Percentiles rank a stretch among this genome's conserved stretches.
phyloP scores from a whole-genome alignment of 495 filamentous ascomycete genomes.

The Aspergillus coremiiformis region DNA sequence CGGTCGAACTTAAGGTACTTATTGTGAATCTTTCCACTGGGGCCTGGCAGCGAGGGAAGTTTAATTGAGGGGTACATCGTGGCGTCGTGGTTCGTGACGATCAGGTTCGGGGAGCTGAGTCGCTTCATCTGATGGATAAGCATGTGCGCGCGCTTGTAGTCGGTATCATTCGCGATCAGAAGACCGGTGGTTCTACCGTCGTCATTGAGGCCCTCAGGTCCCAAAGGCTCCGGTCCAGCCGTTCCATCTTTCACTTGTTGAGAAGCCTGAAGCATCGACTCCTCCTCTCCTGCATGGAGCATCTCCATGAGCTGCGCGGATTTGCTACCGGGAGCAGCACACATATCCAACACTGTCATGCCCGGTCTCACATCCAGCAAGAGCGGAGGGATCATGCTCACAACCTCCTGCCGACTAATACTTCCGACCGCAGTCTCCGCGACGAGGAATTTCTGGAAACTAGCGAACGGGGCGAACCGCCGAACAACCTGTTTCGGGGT shows the following conservation, averaged over 20 bases:
- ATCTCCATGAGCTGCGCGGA: constrained; percentile 91
- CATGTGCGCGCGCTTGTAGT: constrained; percentile 94
- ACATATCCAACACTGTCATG: constrained; percentile 90
- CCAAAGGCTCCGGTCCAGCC: constrained; percentile 41
- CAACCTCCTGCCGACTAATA: constrained; percentile 91
- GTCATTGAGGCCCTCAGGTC: constrained; percentile 54
- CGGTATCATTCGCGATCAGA: constrained; percentile 89
- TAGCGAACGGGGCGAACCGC: constrained; percentile 82
- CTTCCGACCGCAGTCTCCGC: constrained; percentile 95
- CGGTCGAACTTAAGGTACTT: constrained; percentile 93
- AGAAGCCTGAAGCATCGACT: constrained; percentile 55
- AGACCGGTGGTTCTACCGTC: constrained; percentile 83
- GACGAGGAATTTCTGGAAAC: constrained; percentile 97
- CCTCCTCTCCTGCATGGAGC: constrained; percentile 86
- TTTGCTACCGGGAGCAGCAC: constrained; percentile 94
- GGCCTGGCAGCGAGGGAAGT: constrained; percentile 47
- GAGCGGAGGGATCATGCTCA: constrained; percentile 97
- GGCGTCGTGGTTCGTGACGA: constrained; percentile 97
- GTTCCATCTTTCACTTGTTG: constrained; percentile 43
- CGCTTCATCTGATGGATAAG: constrained; percentile 95
- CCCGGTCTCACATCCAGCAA: constrained; percentile 84
- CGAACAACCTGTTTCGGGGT: constrained; percentile 90
- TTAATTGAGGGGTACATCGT: constrained; percentile 90
- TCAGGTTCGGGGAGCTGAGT: constrained; percentile 89
- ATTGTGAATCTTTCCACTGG: constrained; percentile 45